These are phyloP conservation scores for Tulasnella sp. DNA, from an alignment of 768 basidiomycete species.

Conservation along the genomic window DNA sequence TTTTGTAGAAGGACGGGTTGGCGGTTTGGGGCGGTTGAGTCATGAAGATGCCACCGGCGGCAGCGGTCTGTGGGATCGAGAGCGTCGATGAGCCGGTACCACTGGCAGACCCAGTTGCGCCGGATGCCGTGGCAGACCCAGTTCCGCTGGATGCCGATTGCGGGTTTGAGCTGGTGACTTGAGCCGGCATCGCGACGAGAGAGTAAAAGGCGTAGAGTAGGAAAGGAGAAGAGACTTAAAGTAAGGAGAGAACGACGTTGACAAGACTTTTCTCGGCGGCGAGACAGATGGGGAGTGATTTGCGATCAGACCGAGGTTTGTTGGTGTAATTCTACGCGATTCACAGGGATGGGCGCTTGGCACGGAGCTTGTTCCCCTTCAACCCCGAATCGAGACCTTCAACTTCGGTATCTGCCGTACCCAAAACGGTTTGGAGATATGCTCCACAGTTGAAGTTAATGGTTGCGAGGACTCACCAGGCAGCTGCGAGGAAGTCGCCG, in stretches of 20 bases:
- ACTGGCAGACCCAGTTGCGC: neutral
- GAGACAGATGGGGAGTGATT: neutral
- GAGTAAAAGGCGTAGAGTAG: neutral
- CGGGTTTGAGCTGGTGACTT: neutral
- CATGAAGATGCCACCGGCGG: constrained; percentile 45
- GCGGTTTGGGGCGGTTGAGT: constrained; percentile 70
- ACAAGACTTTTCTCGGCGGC: neutral
- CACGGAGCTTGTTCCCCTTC: neutral
- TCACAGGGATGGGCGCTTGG: neutral
- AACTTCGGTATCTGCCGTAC: neutral
- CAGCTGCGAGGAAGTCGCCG: neutral
- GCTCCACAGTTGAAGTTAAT: neutral
- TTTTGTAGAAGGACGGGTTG: constrained; percentile 79
- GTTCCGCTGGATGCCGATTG: neutral
- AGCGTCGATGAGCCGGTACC: neutral
- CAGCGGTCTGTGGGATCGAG: constrained; percentile 19
- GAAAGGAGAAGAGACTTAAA: neutral
- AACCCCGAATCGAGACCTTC: neutral
- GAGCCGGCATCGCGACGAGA: neutral
- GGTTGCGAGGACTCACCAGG: neutral
- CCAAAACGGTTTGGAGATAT: neutral
- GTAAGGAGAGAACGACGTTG: neutral
- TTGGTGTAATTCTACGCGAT: neutral
- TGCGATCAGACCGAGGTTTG: neutral
- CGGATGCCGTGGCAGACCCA: neutral